Percentiles rank a stretch among this genome's conserved stretches.
phyloP scores from a whole-genome alignment of 306 rosid genomes.

The Begonia masoniana region DNA sequence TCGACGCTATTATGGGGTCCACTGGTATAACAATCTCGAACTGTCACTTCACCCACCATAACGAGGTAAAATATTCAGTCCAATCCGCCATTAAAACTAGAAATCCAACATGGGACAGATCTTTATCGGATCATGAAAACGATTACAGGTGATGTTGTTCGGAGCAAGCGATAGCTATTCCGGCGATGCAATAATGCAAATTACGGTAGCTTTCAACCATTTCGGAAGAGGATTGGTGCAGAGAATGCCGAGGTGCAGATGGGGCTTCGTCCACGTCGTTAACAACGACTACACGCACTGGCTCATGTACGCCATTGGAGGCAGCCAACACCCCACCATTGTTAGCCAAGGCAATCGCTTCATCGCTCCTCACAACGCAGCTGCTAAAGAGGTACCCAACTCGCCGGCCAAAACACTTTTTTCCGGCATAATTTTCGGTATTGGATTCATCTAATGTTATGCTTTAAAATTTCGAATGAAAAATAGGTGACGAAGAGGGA shows the following conservation, averaged over 20 bases:
- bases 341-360: slow-evolving; percentile 76
- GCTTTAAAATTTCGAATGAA: neutral
- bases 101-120: neutral
- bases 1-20: slow-evolving; percentile 67
- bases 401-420: neutral
- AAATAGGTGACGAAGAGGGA: slow-evolving; percentile 60
- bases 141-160: slow-evolving; percentile 56
- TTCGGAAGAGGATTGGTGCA: slow-evolving; percentile 56
- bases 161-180: slow-evolving; percentile 38
- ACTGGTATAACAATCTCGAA: slow-evolving; percentile 83
- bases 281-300: slow-evolving; percentile 80
- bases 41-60: slow-evolving; percentile 57
- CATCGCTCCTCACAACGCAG: slow-evolving; percentile 19
- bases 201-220: slow-evolving; percentile 77
- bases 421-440: neutral
- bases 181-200: slow-evolving; percentile 47
- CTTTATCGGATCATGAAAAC: neutral
- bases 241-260: slow-evolving; percentile 67
- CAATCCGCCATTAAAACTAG: neutral
- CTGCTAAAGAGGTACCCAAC: slow-evolving; percentile 48
- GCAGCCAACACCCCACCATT: slow-evolving; percentile 54
- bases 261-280: slow-evolving; percentile 57
- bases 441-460: neutral
- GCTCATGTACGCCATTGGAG: slow-evolving; percentile 89
- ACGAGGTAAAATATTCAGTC: slow-evolving; percentile 31